Evolutionary conservation across 2,329 filamentous ascomycete genomes (phyloP).

Genomic region (Herpomyces periplanetae): DNA sequence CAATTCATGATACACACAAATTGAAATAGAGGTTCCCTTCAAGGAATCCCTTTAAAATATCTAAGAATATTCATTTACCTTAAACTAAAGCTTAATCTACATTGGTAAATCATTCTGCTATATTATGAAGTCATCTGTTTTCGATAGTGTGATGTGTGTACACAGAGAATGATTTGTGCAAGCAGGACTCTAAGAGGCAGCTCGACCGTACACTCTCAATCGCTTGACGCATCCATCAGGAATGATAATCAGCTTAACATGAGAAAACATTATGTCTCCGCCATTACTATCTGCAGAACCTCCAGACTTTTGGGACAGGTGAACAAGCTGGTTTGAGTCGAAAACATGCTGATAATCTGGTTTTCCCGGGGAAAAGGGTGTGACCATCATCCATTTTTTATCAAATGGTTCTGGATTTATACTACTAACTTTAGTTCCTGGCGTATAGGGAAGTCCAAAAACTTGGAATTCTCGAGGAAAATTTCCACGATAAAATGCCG

Average conservation of each 20-base stretch:
- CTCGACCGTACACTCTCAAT: conserved; percentile 33
- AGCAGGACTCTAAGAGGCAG: too few relatives aligned
- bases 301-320: too few relatives aligned
- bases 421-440: conserved; percentile 11
- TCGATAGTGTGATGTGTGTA: too few relatives aligned
- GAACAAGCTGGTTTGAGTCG: too few relatives aligned
- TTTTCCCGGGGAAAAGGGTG: conserved; percentile 23
- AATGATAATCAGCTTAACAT: conserved; percentile 65
- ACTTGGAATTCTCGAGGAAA: conserved; percentile 37
- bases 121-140: too few relatives aligned
- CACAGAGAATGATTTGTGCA: too few relatives aligned
- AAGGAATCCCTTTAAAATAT: too few relatives aligned
- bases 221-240: conserved; percentile 77
- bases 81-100: too few relatives aligned
- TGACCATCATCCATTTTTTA: conserved; percentile 21
- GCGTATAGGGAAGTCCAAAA: conserved; percentile 17
- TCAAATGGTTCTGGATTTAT: conserved; percentile 17
- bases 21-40: too few relatives aligned
- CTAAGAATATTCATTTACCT: too few relatives aligned
- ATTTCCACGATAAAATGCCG: conserved; percentile 46
- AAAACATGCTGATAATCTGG: conserved; percentile 34
- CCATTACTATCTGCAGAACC: conserved; percentile 9
- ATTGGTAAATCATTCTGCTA: too few relatives aligned
- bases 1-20: too few relatives aligned
- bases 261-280: conserved; percentile 22